Evolutionary conservation across 177 flowering plant genomes (phyloP).

Genomic region (Vitis hybrid): DNA sequence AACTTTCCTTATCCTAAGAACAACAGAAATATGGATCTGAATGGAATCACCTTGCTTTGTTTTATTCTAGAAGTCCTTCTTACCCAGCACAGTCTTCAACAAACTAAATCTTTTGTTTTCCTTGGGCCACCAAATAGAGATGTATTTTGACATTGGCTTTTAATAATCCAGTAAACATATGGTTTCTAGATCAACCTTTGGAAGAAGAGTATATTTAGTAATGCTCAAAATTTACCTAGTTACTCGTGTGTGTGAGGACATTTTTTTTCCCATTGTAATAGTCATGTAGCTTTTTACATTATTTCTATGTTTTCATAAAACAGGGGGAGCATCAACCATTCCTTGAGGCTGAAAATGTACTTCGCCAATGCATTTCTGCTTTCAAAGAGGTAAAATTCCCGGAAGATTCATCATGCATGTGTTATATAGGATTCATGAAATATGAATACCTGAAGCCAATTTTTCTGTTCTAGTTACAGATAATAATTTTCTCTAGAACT

Average conservation of each 20-base stretch:
- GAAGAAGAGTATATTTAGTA: no score
- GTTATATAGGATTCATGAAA: no score
- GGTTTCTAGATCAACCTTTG: no score
- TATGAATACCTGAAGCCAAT: no score
- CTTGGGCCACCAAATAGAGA: background rate
- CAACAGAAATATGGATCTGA: background rate
- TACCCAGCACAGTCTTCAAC: background rate
- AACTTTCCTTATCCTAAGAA: no score
- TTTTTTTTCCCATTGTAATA: background rate
- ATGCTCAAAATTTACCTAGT: no score
- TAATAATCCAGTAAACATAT: no score
- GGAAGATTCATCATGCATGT: background rate
- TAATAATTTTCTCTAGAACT: no score
- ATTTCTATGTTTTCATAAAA: background rate
- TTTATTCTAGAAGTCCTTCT: background rate
- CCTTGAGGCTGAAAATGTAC: slow-evolving; percentile 51
- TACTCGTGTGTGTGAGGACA: no score
- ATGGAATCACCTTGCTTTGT: background rate
- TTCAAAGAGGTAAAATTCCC: slow-evolving; percentile 50
- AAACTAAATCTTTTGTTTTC: background rate
- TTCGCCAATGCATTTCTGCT: slow-evolving; percentile 51
- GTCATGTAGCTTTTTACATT: background rate
- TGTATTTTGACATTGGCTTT: no score
- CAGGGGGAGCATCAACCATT: slow-evolving; percentile 27
- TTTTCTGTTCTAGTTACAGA: no score